Percentiles rank a stretch among this genome's conserved stretches.
phyloP scores from a whole-genome alignment of 345 rosid species.

The Citrus trifoliata region DNA sequence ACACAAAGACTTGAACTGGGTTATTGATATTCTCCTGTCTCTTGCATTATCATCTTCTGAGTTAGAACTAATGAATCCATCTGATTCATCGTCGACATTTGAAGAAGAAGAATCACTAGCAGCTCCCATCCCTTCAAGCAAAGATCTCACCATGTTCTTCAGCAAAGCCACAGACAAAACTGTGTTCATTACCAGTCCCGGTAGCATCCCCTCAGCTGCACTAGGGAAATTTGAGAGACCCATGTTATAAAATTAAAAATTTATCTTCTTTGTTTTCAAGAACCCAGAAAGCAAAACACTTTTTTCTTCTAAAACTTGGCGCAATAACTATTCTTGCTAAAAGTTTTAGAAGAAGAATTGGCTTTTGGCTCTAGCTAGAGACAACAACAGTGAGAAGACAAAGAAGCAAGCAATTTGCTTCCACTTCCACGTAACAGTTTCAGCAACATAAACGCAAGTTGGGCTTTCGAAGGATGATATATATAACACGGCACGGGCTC shows the following conservation, averaged over 20 bases:
- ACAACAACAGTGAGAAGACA: background rate
- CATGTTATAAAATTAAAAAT: constrained; percentile 27
- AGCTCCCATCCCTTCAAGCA: constrained; percentile 36
- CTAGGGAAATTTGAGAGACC: constrained; percentile 68
- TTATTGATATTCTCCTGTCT: constrained; percentile 43
- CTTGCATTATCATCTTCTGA: constrained; percentile 16
- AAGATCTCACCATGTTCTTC: constrained; percentile 52
- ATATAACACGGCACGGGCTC: background rate
- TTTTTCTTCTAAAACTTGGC: background rate
- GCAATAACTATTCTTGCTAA: background rate
- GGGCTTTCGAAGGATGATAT: background rate
- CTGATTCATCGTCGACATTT: constrained; percentile 23
- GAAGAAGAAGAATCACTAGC: background rate
- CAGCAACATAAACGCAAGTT: background rate
- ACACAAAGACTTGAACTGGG: constrained; percentile 49
- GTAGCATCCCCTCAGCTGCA: constrained; percentile 59
- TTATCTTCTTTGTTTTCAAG: background rate
- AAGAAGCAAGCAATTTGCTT: background rate
- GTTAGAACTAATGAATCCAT: constrained; percentile 1
- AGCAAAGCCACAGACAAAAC: constrained; percentile 55
- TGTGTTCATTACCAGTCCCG: constrained; percentile 65
- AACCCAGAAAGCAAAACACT: background rate
- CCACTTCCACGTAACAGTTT: background rate
- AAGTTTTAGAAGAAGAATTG: too few species aligned
- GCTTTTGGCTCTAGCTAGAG: background rate